Evolutionary conservation across 176 grass and related monocot genomes (phyloP).

Genomic region (Bolboschoenus planiculmis): DNA sequence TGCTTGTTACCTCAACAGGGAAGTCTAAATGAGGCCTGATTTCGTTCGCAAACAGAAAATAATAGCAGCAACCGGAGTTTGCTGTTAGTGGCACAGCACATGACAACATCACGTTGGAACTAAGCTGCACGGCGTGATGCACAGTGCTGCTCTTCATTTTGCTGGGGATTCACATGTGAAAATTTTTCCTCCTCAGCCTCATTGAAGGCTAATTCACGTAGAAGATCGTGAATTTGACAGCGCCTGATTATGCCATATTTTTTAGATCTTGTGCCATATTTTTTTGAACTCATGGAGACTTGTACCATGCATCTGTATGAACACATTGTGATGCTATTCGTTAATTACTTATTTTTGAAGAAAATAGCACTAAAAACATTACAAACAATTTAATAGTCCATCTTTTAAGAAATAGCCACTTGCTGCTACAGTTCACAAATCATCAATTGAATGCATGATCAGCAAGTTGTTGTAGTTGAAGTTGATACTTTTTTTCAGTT

Average conservation of each 20-base stretch:
- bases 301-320: neutral
- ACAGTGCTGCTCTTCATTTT: neutral
- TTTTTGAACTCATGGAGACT: conserved; percentile 6
- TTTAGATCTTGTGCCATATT: too few relatives aligned
- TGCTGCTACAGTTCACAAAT: too few relatives aligned
- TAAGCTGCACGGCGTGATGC: neutral
- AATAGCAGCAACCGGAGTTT: neutral
- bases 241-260: neutral
- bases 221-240: conserved; percentile 7
- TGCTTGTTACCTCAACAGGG: neutral
- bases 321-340: neutral
- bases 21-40: neutral
- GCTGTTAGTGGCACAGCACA: neutral
- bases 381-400: too few relatives aligned
- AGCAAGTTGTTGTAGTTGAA: too few relatives aligned
- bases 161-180: neutral
- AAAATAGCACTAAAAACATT: too few relatives aligned
- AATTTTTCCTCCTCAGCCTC: neutral
- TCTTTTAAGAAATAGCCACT: too few relatives aligned
- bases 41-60: neutral
- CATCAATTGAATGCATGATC: too few relatives aligned
- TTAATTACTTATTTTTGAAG: too few relatives aligned
- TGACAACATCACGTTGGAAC: neutral
- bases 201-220: neutral
- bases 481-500: too few relatives aligned